Base-by-base conservation (phyloP, 345 rosid genomes). In the Capsella bursapastoris region DNA sequence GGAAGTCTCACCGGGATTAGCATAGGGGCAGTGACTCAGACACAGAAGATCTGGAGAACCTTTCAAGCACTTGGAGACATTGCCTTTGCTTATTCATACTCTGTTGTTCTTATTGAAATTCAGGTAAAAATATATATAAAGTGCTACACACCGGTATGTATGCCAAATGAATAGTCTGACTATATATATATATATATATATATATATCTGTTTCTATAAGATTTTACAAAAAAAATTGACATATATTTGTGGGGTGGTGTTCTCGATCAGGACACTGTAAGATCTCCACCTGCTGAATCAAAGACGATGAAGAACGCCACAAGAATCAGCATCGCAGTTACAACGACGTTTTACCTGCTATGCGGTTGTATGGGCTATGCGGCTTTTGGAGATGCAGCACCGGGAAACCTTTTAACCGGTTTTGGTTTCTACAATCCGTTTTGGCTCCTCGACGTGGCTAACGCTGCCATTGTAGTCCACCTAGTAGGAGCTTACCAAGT, bases 41-140 rank as follows among this genome's bases (percentile, higher is more conserved):
- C 96, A 1, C 86, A 89, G 50, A 92, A 92, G 82, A 84, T 86
- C 15, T 88, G 97, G 96, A 83, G 86, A 64, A 92, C 88, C 43
- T 90, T 90, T 69, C 96, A 86, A 71, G 94, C 97, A 56, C 91
- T 92, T n/a, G 97, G 97, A 11, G 84, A 90, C 57, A 88, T 90
- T 47, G 97, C 97, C 47, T 92, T 92, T 68, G 96, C 97, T 7
- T 92, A 92, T 68, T 88, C 96, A 1, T 92, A 76, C 66, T 87
- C 96, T 3, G 71, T 84, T 52, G 84, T 92, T 70, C 96, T 92
- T 18, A 81, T 90, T 14, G 96, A 92, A 60, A 92, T 92, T 69
- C 97, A 92, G 92, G 97, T 88, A 75, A 68, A 3, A 49, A 34
- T 34, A 34, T 22, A 8, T 34, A 34, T 7, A 40, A 16, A 43